These are phyloP conservation scores for Crithidia expoeki DNA, from an alignment of 208 protist genomes.

Conservation along the genomic window DNA sequence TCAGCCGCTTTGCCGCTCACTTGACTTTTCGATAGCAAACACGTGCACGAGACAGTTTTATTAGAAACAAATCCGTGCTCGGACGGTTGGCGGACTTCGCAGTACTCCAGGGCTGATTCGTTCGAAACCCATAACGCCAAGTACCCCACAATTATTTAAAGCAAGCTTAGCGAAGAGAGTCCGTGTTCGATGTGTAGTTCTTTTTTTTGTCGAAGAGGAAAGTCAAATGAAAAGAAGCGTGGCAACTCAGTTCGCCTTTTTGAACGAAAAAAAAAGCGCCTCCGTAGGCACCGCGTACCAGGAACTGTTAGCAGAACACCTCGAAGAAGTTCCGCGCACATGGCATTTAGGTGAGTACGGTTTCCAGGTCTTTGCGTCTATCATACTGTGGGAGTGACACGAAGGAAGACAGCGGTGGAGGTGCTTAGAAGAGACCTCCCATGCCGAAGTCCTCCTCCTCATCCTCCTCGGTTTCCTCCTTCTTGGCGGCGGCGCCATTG, in stretches of 20 bases:
- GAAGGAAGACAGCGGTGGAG: background rate
- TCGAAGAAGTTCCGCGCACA: too few relatives aligned
- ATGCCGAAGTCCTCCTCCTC: constrained; percentile 87
- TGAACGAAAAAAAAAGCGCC: background rate
- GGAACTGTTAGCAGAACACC: too few relatives aligned
- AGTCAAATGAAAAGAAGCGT: constrained; percentile 14
- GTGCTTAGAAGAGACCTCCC: constrained; percentile 86
- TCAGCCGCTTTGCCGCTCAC: too few relatives aligned
- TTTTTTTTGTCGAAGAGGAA: background rate
- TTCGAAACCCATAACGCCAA: too few relatives aligned
- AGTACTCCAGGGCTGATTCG: too few relatives aligned
- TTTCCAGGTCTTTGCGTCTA: background rate
- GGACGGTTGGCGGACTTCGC: too few relatives aligned
- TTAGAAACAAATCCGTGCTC: too few relatives aligned
- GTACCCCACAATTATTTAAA: too few relatives aligned
- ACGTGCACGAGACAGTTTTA: too few relatives aligned
- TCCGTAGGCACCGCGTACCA: background rate
- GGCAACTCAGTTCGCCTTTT: constrained; percentile 18
- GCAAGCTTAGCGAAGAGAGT: too few relatives aligned
- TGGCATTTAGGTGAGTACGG: background rate
- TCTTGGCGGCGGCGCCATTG: constrained; percentile 47
- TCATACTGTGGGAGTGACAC: background rate
- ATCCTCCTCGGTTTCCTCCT: constrained; percentile 75
- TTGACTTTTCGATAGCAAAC: too few relatives aligned
- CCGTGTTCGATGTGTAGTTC: too few relatives aligned